A percentile compares a stretch with the other conserved stretches of the same genome.
phyloP scores from a whole-genome alignment of 768 basidiomycete species.

The Boletus barrowsii region DNA sequence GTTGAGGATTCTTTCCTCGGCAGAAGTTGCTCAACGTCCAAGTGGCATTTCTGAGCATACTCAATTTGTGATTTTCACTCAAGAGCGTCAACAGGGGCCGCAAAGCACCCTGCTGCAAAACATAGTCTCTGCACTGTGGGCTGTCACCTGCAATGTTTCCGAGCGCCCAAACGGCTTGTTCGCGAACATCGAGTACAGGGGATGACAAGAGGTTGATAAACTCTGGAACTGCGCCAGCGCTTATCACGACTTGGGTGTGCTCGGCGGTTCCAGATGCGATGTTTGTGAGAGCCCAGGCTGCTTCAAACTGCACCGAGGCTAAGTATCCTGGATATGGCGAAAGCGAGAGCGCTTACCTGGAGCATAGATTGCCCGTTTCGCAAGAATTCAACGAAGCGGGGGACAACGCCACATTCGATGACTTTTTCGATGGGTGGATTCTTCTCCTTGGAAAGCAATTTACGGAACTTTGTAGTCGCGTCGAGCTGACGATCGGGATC shows the following conservation, averaged over 20 bases:
- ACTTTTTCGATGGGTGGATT: constrained; percentile 99
- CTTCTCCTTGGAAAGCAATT: constrained; percentile 98
- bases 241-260: constrained; percentile 97
- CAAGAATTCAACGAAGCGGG: constrained; percentile 95
- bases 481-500: constrained; percentile 91
- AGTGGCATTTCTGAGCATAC: constrained; percentile 97
- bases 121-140: constrained; percentile 95
- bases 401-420: constrained; percentile 95
- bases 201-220: constrained; percentile 97
- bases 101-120: constrained; percentile 89
- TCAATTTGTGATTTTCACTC: constrained; percentile 97
- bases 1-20: constrained; percentile 95
- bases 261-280: constrained; percentile 98
- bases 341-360: constrained; percentile 49
- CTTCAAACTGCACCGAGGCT: constrained; percentile 69
- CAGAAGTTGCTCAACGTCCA: constrained; percentile 99
- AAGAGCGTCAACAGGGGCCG: constrained; percentile 85
- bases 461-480: constrained; percentile 97
- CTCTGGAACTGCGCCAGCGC: constrained; percentile 89
- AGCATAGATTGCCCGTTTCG: constrained; percentile 77
- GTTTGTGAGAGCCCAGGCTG: constrained; percentile 97
- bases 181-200: constrained; percentile 92
- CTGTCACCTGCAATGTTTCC: constrained; percentile 99
- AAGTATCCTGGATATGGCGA: constrained; percentile 4
- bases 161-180: constrained; percentile 99